phyloP scores from a whole-genome alignment of 2,329 filamentous ascomycete genomes.

The Alternaria sp. region DNA sequence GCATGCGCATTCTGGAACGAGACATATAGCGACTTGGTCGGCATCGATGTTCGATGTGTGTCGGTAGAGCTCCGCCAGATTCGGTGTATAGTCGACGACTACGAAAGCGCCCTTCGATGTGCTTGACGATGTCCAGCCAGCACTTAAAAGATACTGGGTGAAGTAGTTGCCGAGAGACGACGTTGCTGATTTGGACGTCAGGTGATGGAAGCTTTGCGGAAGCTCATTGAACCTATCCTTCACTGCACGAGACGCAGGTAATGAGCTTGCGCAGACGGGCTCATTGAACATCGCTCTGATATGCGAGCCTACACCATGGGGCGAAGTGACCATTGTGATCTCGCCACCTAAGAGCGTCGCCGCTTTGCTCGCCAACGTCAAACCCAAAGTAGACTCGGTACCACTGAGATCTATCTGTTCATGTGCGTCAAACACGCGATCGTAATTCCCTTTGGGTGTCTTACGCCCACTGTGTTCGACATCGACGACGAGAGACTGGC shows the following conservation, averaged over 20 bases:
- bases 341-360: conserved; percentile 51
- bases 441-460: conserved; percentile 44
- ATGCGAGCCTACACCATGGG: conserved; percentile 48
- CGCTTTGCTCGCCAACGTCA: conserved; percentile 53
- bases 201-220: conserved; percentile 16
- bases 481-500: conserved; percentile 47
- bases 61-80: conserved; percentile 25
- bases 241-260: conserved; percentile 13
- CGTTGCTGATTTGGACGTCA: conserved; percentile 13
- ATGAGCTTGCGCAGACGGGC: conserved; percentile 32
- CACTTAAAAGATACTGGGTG: conserved; percentile 15
- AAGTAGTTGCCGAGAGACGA: conserved; percentile 22
- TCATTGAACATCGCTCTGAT: conserved; percentile 46
- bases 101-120: conserved; percentile 21
- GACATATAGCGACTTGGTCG: conserved; percentile 35
- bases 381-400: conserved; percentile 52
- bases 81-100: conserved; percentile 33
- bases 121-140: conserved; percentile 20
- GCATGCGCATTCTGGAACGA: conserved; percentile 33
- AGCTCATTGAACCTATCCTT: conserved; percentile 8
- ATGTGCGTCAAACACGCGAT: conserved; percentile 54
- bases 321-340: conserved; percentile 49
- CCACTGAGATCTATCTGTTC: conserved; percentile 51
- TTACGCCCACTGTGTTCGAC: conserved; percentile 54
- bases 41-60: conserved; percentile 12